phyloP scores from a whole-genome alignment of 2,329 filamentous ascomycete species.

The Fusarium falciforme region DNA sequence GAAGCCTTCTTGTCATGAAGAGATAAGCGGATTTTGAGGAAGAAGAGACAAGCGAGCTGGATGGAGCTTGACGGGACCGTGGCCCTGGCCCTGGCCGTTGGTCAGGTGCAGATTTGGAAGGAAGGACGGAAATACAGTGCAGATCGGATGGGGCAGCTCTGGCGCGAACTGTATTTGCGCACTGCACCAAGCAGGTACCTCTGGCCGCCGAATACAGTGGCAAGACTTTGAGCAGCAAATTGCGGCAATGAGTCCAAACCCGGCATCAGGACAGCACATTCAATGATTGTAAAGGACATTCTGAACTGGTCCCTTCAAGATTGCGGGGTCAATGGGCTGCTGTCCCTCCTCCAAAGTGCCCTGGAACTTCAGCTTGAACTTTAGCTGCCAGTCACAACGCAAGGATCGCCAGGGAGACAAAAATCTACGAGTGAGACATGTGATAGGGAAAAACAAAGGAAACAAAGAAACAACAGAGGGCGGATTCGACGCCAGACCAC shows the following conservation, averaged over 20 bases:
- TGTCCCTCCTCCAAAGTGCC: background rate
- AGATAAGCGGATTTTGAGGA: conserved; percentile 7
- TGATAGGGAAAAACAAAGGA: conserved; percentile 3
- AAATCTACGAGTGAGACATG: conserved; percentile 19
- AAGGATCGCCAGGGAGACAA: conserved; percentile 3
- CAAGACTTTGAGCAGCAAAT: background rate
- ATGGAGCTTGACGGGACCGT: conserved; percentile 15
- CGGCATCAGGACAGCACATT: background rate
- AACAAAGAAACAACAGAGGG: conserved; percentile 15
- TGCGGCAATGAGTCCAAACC: background rate
- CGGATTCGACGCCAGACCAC: background rate
- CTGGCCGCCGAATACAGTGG: background rate
- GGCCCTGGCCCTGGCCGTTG: conserved; percentile 11
- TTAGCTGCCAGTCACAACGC: background rate
- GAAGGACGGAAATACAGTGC: conserved; percentile 24
- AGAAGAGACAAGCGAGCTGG: conserved; percentile 2
- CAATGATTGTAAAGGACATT: background rate
- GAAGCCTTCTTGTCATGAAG: conserved; percentile 1
- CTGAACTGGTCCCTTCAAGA: background rate
- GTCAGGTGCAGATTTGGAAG: conserved; percentile 16
- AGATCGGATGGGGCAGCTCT: background rate
- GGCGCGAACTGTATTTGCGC: background rate
- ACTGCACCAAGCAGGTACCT: conserved; percentile 13
- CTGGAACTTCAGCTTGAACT: background rate
- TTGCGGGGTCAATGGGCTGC: conserved; percentile 5